A percentile compares a stretch with the other conserved stretches of the same genome.
Conservation (phyloP, 108 stramenopile genomes). For the Stephanodiscus triporus region DNA sequence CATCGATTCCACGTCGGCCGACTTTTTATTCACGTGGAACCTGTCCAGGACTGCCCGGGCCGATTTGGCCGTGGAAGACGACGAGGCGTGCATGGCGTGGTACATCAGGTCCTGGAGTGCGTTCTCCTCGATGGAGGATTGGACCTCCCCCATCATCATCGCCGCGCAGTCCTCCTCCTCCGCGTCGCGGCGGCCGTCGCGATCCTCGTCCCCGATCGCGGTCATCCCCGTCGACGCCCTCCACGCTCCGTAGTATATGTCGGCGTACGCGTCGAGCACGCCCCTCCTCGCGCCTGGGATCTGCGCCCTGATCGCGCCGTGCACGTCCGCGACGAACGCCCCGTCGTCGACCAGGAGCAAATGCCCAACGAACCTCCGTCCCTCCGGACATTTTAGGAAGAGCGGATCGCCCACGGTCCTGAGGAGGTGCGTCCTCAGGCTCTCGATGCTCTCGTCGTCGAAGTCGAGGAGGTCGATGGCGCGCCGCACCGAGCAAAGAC, state of each 20-base stretch:
- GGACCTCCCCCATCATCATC: constrained; percentile 8
- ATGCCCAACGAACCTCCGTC: constrained; percentile 71
- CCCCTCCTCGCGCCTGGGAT: constrained; percentile 64
- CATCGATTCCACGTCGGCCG: constrained; percentile 75
- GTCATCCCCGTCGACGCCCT: constrained; percentile 41
- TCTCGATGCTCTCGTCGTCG: constrained; percentile 74
- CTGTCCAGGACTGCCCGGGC: constrained; percentile 63
- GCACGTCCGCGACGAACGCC: constrained; percentile 72
- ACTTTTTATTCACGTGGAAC: constrained; percentile 81
- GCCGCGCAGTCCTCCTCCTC: constrained; percentile 24
- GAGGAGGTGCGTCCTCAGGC: constrained; percentile 63
- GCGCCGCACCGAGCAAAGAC: constrained; percentile 68
- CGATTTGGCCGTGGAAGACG: constrained; percentile 37
- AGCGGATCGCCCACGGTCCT: constrained; percentile 71
- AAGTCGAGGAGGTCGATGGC: constrained; percentile 88
- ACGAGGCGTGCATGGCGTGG: constrained; percentile 64
- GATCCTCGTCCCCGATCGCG: neutral
- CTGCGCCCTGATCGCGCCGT: constrained; percentile 66
- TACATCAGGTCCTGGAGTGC: constrained; percentile 88
- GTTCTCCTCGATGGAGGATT: constrained; percentile 74
- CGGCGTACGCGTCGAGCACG: constrained; percentile 76
- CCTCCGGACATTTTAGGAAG: constrained; percentile 69
- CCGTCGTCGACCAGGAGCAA: constrained; percentile 78
- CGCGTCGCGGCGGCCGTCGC: constrained; percentile 9
- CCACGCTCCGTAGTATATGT: constrained; percentile 90